Percentiles rank a stretch among this genome's conserved stretches.
phyloP scores from a whole-genome alignment of 805 yeast species.

The Zygoascus ofunaensis region DNA sequence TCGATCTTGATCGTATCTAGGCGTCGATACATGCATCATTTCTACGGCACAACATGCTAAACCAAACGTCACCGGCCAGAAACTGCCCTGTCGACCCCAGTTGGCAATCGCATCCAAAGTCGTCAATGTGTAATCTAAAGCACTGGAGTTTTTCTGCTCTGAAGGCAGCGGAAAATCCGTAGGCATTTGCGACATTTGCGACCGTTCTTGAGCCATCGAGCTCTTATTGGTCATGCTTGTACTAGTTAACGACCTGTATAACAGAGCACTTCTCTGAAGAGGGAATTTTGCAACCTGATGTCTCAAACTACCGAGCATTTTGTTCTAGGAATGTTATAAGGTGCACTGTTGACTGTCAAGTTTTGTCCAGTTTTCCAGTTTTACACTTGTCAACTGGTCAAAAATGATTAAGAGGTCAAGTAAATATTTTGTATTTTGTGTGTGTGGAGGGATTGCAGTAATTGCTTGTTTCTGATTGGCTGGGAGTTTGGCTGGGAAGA shows the following conservation, averaged over 20 bases:
- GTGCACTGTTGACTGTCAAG: too few relatives aligned
- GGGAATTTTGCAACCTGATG: too few relatives aligned
- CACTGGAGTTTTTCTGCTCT: constrained; percentile 48
- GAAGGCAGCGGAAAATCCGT: constrained; percentile 65
- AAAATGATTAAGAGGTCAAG: too few relatives aligned
- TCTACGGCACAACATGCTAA: constrained; percentile 91
- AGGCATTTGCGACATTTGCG: constrained; percentile 35
- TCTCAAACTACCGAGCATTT: too few relatives aligned
- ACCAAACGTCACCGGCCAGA: constrained; percentile 91
- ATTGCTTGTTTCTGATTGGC: too few relatives aligned
- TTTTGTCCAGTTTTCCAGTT: too few relatives aligned
- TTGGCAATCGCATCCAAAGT: constrained; percentile 73
- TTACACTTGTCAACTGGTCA: too few relatives aligned
- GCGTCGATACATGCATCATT: constrained; percentile 90
- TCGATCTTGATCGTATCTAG: constrained; percentile 87
- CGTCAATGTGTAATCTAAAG: constrained; percentile 73
- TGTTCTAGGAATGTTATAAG: too few relatives aligned
- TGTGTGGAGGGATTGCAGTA: too few relatives aligned
- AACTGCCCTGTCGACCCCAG: constrained; percentile 88
- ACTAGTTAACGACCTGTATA: neutral
- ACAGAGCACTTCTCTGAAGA: too few relatives aligned
- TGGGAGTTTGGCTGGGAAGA: too few relatives aligned
- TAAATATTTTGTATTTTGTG: too few relatives aligned
- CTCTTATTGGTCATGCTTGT: neutral
- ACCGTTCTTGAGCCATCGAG: neutral